Conservation (phyloP, 164 flowering plant species). For the Euptelea pleiosperma region DNA sequence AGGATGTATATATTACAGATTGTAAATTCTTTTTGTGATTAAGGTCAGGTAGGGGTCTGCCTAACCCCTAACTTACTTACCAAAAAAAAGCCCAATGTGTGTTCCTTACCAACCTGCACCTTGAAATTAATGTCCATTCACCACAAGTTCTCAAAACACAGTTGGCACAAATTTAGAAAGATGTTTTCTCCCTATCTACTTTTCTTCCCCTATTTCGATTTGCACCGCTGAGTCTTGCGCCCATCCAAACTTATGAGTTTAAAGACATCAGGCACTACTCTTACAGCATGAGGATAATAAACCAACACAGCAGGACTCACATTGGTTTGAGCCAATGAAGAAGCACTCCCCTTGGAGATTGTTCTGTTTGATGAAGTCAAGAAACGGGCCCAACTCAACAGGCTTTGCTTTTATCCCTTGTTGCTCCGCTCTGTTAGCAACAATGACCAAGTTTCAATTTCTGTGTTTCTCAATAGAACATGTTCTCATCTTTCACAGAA, state of each 20-base stretch:
- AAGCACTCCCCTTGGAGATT: slow-evolving; percentile 29
- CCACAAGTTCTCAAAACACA: too few relatives aligned
- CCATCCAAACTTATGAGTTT: neutral
- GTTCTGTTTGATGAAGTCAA: slow-evolving; percentile 33
- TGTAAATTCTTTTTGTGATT: too few relatives aligned
- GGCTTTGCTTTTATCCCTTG: slow-evolving; percentile 29
- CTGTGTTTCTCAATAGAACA: neutral
- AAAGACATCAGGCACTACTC: slow-evolving; percentile 3
- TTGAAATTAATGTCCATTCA: too few relatives aligned
- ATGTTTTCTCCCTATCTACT: too few relatives aligned
- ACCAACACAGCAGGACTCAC: slow-evolving; percentile 20
- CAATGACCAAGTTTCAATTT: slow-evolving; percentile 1
- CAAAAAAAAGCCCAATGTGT: too few relatives aligned
- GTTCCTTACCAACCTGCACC: too few relatives aligned
- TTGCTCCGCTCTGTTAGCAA: slow-evolving; percentile 33
- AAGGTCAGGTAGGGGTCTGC: too few relatives aligned
- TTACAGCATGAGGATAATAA: neutral
- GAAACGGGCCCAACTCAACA: slow-evolving; percentile 23
- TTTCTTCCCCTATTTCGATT: too few relatives aligned
- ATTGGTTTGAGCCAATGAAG: slow-evolving; percentile 32
- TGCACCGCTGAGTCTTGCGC: neutral
- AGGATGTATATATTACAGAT: too few relatives aligned
- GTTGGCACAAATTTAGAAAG: too few relatives aligned
- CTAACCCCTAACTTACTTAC: too few relatives aligned
- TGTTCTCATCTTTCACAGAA: neutral